These are phyloP conservation scores for Arbutus unedo DNA, from an alignment of 148 eudicot genomes.

Conservation along the genomic window DNA sequence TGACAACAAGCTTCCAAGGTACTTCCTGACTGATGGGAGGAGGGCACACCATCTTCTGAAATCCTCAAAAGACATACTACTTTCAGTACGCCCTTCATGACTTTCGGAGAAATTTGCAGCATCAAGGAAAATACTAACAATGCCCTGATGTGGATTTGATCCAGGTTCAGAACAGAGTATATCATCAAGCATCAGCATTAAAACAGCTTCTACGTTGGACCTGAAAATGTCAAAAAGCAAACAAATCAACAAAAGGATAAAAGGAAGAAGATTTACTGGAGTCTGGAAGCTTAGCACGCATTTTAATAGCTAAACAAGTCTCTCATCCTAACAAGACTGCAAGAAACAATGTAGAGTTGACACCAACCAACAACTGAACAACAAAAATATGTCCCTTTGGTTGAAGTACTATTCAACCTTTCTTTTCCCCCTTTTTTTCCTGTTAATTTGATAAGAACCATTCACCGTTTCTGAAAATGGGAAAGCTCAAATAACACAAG, in stretches of 20 bases:
- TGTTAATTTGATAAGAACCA: neutral
- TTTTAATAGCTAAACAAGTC: neutral
- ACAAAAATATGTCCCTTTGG: neutral
- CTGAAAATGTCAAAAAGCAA: conserved; percentile 40
- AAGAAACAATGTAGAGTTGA: neutral
- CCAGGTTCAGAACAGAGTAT: conserved; percentile 47
- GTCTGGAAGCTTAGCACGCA: conserved; percentile 1
- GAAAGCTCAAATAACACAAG: neutral
- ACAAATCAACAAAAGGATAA: neutral
- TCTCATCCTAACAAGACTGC: neutral
- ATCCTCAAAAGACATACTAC: conserved; percentile 66
- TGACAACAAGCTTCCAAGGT: conserved; percentile 65
- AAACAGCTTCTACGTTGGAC: conserved; percentile 73
- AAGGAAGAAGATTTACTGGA: neutral
- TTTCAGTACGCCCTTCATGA: conserved; percentile 39
- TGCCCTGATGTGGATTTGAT: conserved; percentile 32
- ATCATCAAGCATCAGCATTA: conserved; percentile 54
- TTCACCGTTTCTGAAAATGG: neutral
- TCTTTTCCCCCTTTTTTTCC: neutral
- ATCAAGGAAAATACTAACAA: conserved; percentile 44
- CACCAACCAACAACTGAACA: conserved; percentile 3
- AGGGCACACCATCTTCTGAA: conserved; percentile 63
- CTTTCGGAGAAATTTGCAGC: conserved; percentile 50
- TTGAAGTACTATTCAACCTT: neutral
- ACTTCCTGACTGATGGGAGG: conserved; percentile 72